Percentiles rank a stretch among this genome's conserved stretches.
Conservation (phyloP, 2,329 filamentous ascomycete genomes). For the Aspergillaceae sp. region DNA sequence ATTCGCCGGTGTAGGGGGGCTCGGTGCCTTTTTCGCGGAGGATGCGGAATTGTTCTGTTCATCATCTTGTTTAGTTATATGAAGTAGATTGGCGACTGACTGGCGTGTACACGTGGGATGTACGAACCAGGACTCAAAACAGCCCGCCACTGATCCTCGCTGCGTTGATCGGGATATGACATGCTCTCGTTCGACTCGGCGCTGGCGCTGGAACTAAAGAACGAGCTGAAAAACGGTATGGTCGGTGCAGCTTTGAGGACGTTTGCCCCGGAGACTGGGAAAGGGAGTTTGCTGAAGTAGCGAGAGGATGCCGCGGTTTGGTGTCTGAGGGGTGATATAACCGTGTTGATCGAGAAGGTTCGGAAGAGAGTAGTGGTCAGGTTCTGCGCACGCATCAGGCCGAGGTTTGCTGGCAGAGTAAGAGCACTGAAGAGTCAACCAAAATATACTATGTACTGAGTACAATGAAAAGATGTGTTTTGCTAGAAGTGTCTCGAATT, state of each 20-base stretch:
- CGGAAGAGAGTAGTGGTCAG: conserved; percentile 10
- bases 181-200: conserved; percentile 34
- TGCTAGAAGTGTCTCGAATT: background rate
- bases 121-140: conserved; percentile 61
- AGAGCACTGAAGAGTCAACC: conserved; percentile 1
- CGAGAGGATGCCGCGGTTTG: conserved; percentile 14
- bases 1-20: conserved; percentile 66
- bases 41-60: conserved; percentile 87
- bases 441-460: background rate
- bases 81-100: background rate
- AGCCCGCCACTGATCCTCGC: conserved; percentile 78
- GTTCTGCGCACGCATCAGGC: conserved; percentile 21
- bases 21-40: conserved; percentile 91
- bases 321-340: conserved; percentile 8
- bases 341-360: conserved; percentile 5
- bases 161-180: conserved; percentile 70
- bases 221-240: conserved; percentile 67
- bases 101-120: background rate
- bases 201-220: conserved; percentile 59
- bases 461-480: background rate
- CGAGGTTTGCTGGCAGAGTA: background rate
- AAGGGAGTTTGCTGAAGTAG: conserved; percentile 8
- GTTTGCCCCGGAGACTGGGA: conserved; percentile 25
- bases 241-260: conserved; percentile 59
- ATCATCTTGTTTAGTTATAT: no score